Base-by-base conservation (phyloP, 2,329 filamentous ascomycete genomes). In the Fusarium odoratissimum region DNA sequence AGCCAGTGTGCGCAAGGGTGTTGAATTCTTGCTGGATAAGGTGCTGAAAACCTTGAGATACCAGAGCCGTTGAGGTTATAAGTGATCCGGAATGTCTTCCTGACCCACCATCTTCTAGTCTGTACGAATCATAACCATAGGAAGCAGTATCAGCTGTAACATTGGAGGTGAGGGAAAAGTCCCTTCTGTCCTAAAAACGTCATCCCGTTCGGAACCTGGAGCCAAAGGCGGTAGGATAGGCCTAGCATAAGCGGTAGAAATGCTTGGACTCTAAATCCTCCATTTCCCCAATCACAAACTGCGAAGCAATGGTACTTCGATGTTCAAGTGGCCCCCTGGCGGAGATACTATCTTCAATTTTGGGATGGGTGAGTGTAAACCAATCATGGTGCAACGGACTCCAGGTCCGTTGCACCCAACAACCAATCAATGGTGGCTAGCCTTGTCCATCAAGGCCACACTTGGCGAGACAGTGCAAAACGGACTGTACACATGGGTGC, bases 401-500 rank as follows among this genome's bases (percentile, higher is more conserved):
- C 33, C 11, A 2, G 13, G 46, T 73, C 71, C 62, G 62, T 9
- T 10, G 19, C 12, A 7, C 8, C 17, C 14, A 5, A 9, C 6
- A 6, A 3, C 64, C 44, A 60, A 67, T 64, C n/a, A 25, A 30
- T 8, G 31, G 6, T 37, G 14, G 8, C 16, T 17, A 35, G 35
- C 31, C 31, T 31, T n/a, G 8, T 17, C 16, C 23, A 25, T 46
- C 51, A 52, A 35, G n/a, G 35, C 44, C 25, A 17, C 49, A n/a
- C 30, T 13, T 7, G 28, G 31, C 17, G 40, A 30, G 41, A 73
- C 71, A 68, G 71, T 74, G 71, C 54, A 30, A n/a, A 16, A 10
- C 4, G 10, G 10, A 68, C 71, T 68, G 62, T 51, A 48, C 23
- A 30, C 35, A 44, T 6, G 1, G 14, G 35, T 25, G 38, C 35